These are phyloP conservation scores for Phytophthora sp. DNA, from an alignment of 352 stramenopile species.

Conservation along the genomic window DNA sequence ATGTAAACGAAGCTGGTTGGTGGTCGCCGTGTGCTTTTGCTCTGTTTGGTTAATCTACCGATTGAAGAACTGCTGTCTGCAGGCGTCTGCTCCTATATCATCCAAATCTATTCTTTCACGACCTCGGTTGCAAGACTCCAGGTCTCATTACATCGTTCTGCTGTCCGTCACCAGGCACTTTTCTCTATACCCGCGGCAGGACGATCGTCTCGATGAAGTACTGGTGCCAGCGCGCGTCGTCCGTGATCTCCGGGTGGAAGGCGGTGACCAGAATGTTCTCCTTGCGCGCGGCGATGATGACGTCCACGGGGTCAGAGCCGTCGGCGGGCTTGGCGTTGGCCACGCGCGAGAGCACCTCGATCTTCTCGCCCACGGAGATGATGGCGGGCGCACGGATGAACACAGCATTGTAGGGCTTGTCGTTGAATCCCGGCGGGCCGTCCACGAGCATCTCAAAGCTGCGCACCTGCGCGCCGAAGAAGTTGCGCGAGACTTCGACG, in stretches of 20 bases:
- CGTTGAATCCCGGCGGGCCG: constrained; percentile 61
- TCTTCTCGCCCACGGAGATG: constrained; percentile 88
- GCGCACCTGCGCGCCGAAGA: constrained; percentile 95
- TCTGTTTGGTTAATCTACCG: constrained; percentile 5
- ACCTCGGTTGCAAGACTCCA: too few species aligned
- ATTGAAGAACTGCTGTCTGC: background rate
- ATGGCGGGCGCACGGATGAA: constrained; percentile 98
- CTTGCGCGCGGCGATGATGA: constrained; percentile 85
- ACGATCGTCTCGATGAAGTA: constrained; percentile 92
- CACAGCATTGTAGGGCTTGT: constrained; percentile 91
- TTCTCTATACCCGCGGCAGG: constrained; percentile 50
- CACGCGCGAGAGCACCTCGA: constrained; percentile 92
- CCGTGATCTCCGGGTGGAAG: constrained; percentile 96
- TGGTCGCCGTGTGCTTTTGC: constrained; percentile 12
- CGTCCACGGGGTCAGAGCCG: constrained; percentile 77
- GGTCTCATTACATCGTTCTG: too few species aligned
- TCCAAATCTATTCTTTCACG: too few species aligned
- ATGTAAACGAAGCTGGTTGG: constrained; percentile 35
- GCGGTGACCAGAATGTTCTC: constrained; percentile 94
- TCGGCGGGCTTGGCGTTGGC: constrained; percentile 71
- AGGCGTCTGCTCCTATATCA: constrained; percentile 8
- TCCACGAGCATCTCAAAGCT: constrained; percentile 74
- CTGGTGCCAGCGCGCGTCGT: constrained; percentile 94
- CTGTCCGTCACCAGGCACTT: too few species aligned
- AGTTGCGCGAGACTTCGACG: constrained; percentile 96